Evolutionary conservation across 257 asterid genomes (phyloP).

Genomic region (Lycium barbarum): DNA sequence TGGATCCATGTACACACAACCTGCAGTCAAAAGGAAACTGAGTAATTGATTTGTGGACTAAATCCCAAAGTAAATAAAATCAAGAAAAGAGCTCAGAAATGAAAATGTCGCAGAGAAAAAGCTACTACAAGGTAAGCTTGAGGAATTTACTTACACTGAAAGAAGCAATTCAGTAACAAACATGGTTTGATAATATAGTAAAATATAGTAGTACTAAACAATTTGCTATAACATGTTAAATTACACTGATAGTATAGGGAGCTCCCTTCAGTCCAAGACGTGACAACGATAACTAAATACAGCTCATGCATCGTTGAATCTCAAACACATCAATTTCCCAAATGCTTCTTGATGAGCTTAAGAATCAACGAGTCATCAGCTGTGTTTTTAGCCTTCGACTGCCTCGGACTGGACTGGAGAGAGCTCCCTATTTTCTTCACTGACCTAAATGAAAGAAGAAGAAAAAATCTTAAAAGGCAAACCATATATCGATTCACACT

Average conservation of each 20-base stretch:
- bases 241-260: slow-evolving; percentile 49
- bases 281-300: slow-evolving; percentile 64
- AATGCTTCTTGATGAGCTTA: slow-evolving; percentile 42
- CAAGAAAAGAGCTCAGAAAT: neutral
- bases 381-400: slow-evolving; percentile 52
- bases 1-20: neutral
- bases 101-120: neutral
- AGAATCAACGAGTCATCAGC: slow-evolving; percentile 95
- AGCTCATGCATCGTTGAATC: slow-evolving; percentile 90
- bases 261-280: slow-evolving; percentile 99
- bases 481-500: neutral
- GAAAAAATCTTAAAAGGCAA: neutral
- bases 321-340: slow-evolving; percentile 46
- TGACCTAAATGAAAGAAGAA: slow-evolving; percentile 29
- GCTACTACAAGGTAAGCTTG: neutral
- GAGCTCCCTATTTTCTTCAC: slow-evolving; percentile 66
- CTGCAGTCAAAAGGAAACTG: neutral
- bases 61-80: neutral
- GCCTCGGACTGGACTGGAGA: slow-evolving; percentile 91
- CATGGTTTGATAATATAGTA: neutral
- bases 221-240: neutral
- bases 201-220: too few species aligned
- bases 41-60: neutral
- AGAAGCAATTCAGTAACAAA: too few species aligned
- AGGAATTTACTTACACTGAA: neutral